Evolutionary conservation across 805 yeast species (phyloP).

Genomic region (Candida krabiensis): DNA sequence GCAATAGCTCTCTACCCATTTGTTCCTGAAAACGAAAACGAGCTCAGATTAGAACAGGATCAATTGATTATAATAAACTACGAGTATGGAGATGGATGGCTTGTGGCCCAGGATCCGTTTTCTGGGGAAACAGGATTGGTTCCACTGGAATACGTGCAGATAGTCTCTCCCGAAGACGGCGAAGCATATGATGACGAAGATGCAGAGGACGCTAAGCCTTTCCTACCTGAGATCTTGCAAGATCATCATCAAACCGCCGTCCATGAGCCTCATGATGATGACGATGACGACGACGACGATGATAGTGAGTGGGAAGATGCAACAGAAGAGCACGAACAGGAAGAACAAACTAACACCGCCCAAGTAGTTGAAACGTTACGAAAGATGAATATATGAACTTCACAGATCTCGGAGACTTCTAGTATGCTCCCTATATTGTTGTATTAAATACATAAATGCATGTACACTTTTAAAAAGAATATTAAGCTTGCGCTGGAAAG

Average conservation of each 20-base stretch:
- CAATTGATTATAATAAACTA: constrained; percentile 84
- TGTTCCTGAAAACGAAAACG: constrained; percentile 92
- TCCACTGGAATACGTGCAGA: constrained; percentile 90
- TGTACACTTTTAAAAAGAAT: too few relatives aligned
- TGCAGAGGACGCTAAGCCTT: constrained; percentile 41
- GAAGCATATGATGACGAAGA: constrained; percentile 20
- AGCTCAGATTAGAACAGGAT: constrained; percentile 73
- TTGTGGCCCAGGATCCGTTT: constrained; percentile 81
- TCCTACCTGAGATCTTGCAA: constrained; percentile 36
- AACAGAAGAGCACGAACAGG: neutral
- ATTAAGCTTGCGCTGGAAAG: too few relatives aligned
- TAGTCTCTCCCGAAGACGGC: constrained; percentile 27
- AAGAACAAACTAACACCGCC: neutral
- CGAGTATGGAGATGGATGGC: constrained; percentile 98
- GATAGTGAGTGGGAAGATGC: neutral
- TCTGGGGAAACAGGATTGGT: constrained; percentile 87
- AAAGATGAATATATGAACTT: too few relatives aligned
- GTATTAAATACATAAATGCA: too few relatives aligned
- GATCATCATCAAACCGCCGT: constrained; percentile 17
- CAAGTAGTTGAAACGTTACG: neutral
- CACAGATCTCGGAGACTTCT: too few relatives aligned
- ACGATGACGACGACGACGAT: constrained; percentile 2
- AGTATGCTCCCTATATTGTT: too few relatives aligned
- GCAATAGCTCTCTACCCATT: constrained; percentile 92
- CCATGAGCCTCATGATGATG: constrained; percentile 25